Base-by-base conservation (phyloP, 2,329 filamentous ascomycete genomes). In the Colletotrichum camelliae region DNA sequence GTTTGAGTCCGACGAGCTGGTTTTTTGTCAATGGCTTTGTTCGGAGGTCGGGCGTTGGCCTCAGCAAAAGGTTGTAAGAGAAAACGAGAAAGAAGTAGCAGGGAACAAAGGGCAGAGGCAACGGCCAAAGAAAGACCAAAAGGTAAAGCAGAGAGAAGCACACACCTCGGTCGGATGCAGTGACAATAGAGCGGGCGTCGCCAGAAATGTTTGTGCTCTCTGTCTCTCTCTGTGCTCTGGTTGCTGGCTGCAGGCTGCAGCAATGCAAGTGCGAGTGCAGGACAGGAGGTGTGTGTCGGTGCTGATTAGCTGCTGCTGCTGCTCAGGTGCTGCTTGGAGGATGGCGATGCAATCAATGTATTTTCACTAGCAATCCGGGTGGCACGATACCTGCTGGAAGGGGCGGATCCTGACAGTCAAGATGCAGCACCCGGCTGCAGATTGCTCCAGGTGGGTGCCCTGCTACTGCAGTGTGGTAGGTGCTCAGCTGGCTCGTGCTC, bases 1-100 rank as follows among this genome's bases (percentile, higher is more conserved):
- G 72, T 48, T 66, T 24, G 66, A 75, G 52, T 72, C 72, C 72
- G 72, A 72, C n/a, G 68, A 55, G 52, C 52, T 21, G 29, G 37
- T 18, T 24, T 15, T 72, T 66, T 61, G 66, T 48, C 43, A 68
- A 75, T 61, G 68, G 61, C 24, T 33, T 61, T 72, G 68, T 64
- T 64, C 35, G 35, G 29, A 29, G 15, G 21, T 16, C 10, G 61
- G 35, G 61, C 21, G 21, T 43, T 27, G 61, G 21, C 18, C 12
- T 16, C 21, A 65, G 61, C 33, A 39, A 43, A 43, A 21, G 60
- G 29, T 58, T 58, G 24, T 29, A 18, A 62, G n/a, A 21, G 29
- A 62, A 62, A 60, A 27, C 60, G n/a, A 33, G 60, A 21, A 64
- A 64, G 29, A 33, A 21, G 33, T 33, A 21, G 60, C n/a, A 65